phyloP scores from a whole-genome alignment of 805 yeast genomes.

The Lipomyces lipofer region DNA sequence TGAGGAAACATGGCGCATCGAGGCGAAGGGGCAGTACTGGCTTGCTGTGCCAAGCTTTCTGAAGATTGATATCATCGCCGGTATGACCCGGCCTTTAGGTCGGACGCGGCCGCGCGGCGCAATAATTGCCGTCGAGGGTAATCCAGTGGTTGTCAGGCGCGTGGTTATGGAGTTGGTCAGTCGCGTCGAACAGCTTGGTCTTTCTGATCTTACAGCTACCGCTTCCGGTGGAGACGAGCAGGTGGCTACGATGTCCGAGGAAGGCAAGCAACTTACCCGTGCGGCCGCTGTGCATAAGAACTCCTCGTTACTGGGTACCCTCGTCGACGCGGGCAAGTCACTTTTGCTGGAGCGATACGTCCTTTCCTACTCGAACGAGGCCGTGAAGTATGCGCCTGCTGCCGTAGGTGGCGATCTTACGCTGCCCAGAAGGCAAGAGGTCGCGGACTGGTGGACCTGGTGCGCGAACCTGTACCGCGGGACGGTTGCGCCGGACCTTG shows the following conservation, averaged over 20 bases:
- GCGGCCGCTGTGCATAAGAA: conserved; percentile 15
- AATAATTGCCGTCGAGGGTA: conserved; percentile 23
- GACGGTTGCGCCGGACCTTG: conserved; percentile 20
- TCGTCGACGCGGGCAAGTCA: conserved; percentile 12
- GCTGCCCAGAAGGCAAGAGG: neutral
- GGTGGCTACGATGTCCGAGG: conserved; percentile 3
- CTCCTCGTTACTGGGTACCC: conserved; percentile 5
- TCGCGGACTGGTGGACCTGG: conserved; percentile 21
- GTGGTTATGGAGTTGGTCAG: neutral
- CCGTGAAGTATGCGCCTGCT: conserved; percentile 1
- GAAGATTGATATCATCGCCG: conserved; percentile 3
- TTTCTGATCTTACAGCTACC: neutral
- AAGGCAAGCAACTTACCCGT: conserved; percentile 11
- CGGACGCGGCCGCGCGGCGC: conserved; percentile 22
- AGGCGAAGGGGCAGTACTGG: neutral
- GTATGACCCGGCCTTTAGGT: neutral
- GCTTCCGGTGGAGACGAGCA: neutral
- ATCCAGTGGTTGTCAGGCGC: conserved; percentile 1
- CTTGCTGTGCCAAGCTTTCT: neutral
- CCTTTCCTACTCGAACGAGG: conserved; percentile 7
- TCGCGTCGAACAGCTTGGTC: conserved; percentile 11
- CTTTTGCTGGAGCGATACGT: conserved; percentile 17
- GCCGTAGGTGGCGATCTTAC: neutral
- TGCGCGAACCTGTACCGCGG: conserved; percentile 22
- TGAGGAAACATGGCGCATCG: neutral